Conservation (phyloP, 208 protist species). For the Wallacemonas sp. region DNA sequence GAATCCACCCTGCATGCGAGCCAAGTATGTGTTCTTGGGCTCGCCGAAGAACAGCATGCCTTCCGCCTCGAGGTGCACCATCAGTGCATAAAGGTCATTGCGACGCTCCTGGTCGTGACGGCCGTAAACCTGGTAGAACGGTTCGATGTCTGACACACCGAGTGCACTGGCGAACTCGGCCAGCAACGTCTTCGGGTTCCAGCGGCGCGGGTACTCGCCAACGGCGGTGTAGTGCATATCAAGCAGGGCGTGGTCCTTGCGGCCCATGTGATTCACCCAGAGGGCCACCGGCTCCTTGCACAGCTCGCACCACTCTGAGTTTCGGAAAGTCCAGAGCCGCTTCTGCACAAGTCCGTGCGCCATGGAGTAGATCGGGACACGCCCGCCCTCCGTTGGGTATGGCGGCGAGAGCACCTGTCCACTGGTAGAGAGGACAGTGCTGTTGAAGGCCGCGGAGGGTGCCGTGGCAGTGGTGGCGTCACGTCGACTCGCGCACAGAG, state of each 20-base stretch:
- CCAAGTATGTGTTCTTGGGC: conserved; percentile 68
- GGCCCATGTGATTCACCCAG: conserved; percentile 87
- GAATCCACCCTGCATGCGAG: conserved; percentile 79
- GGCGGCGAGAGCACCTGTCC: conserved; percentile 30
- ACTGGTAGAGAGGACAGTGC: neutral
- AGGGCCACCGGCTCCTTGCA: conserved; percentile 86
- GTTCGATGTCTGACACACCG: conserved; percentile 37
- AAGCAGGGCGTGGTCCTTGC: conserved; percentile 89
- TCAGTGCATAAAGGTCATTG: conserved; percentile 80
- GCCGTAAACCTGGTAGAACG: conserved; percentile 54
- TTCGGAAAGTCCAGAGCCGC: conserved; percentile 83
- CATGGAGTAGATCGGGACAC: conserved; percentile 86
- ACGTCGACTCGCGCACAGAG: neutral
- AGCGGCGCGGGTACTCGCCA: conserved; percentile 74
- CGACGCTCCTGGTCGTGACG: conserved; percentile 52
- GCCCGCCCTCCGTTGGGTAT: conserved; percentile 79
- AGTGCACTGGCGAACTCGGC: conserved; percentile 48
- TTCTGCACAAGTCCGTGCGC: conserved; percentile 80
- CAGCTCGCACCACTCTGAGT: conserved; percentile 86
- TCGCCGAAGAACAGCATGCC: conserved; percentile 89
- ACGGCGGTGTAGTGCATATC: conserved; percentile 86
- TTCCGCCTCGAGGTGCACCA: conserved; percentile 63
- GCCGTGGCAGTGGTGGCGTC: neutral
- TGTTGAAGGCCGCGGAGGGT: neutral
- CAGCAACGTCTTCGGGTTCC: conserved; percentile 74